A percentile compares a stretch with the other conserved stretches of the same genome.
Evolutionary conservation across 768 basidiomycete genomes (phyloP).

Genomic region (Mycena floridula): DNA sequence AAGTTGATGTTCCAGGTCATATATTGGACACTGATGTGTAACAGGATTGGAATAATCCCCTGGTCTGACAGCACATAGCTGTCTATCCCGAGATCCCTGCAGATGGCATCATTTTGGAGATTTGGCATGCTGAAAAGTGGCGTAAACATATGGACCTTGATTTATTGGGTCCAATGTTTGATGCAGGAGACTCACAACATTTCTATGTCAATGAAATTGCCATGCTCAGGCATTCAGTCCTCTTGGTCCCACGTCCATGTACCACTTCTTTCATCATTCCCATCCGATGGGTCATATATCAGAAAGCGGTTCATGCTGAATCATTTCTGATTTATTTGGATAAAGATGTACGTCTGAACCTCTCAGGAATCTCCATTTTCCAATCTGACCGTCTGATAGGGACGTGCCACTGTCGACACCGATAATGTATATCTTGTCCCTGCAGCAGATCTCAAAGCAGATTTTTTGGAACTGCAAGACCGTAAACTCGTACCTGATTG

Average conservation of each 20-base stretch:
- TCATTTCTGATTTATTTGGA: too few species aligned
- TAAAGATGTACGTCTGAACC: too few species aligned
- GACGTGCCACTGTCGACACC: too few species aligned
- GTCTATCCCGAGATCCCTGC: slow-evolving; percentile 12
- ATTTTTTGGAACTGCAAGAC: too few species aligned
- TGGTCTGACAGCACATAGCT: slow-evolving; percentile 8
- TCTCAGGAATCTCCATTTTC: too few species aligned
- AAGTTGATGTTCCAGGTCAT: background rate
- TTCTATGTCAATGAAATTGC: slow-evolving; percentile 16
- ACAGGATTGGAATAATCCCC: slow-evolving; percentile 13
- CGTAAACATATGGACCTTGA: slow-evolving; percentile 1
- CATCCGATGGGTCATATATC: slow-evolving; percentile 10
- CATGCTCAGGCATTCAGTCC: slow-evolving; percentile 4
- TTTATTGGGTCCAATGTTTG: slow-evolving; percentile 7
- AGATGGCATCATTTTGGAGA: slow-evolving; percentile 7
- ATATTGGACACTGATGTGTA: slow-evolving; percentile 1
- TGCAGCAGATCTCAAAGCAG: too few species aligned
- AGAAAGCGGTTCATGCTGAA: slow-evolving; percentile 6
- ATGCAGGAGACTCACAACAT: slow-evolving; percentile 3
- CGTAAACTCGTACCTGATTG: too few species aligned
- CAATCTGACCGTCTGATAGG: too few species aligned
- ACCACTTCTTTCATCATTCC: too few species aligned
- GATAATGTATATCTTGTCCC: too few species aligned
- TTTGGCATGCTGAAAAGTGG: slow-evolving; percentile 12
- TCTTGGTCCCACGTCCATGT: slow-evolving; percentile 14